phyloP scores from a whole-genome alignment of 306 rosid species.

The Quercus agrifolia region DNA sequence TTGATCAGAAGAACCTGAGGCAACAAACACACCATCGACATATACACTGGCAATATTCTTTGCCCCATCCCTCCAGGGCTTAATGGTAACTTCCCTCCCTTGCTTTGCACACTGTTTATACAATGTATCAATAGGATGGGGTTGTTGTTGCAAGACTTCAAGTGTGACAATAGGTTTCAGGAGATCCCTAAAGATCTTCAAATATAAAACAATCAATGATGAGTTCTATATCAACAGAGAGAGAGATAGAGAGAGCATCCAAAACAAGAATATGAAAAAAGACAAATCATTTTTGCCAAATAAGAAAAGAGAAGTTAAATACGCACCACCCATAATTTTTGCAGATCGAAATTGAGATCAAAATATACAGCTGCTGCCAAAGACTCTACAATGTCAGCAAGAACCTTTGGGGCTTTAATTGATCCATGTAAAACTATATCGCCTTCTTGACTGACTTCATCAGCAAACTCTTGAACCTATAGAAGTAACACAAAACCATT shows the following conservation, averaged over 20 bases:
- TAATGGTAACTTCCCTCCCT: conserved; percentile 50
- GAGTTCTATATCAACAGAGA: not conserved
- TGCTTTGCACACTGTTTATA: conserved; percentile 61
- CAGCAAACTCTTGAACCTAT: conserved; percentile 52
- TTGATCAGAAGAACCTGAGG: conserved; percentile 57
- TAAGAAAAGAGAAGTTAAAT: not conserved
- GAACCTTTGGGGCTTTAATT: conserved; percentile 82
- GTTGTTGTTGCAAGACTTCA: conserved; percentile 41
- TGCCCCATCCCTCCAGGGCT: conserved; percentile 27
- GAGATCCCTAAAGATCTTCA: conserved; percentile 52
- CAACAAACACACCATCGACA: conserved; percentile 23
- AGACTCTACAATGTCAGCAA: conserved; percentile 44
- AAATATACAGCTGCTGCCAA: conserved; percentile 61
- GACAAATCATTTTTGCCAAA: not conserved
- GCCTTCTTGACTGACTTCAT: conserved; percentile 37
- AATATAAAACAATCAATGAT: not conserved
- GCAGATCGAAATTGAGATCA: conserved; percentile 52
- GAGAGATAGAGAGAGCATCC: not conserved
- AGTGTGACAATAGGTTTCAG: conserved; percentile 74
- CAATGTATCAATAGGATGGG: conserved; percentile 63
- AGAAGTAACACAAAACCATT: not conserved
- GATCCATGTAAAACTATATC: conserved; percentile 34
- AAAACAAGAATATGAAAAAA: not conserved
- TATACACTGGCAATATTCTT: conserved; percentile 26
- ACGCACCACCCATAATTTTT: conserved; percentile 66